Evolutionary conservation across 371 early-diverging fungal species (phyloP), one percentile per base, ranked within the genome.

Genomic region (Saksenaea oblongispora): DNA sequence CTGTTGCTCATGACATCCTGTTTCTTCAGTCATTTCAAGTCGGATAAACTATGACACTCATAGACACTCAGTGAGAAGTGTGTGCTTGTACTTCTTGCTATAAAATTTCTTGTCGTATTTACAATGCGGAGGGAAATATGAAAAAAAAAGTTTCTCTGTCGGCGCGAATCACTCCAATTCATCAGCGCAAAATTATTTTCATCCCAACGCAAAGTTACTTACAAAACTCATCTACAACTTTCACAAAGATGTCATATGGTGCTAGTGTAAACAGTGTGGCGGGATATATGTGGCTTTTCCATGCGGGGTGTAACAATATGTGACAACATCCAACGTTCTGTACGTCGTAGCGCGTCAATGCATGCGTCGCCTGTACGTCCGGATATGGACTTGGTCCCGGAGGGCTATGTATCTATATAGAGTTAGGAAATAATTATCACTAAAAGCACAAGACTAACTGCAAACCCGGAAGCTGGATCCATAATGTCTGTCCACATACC

Each of bases 391-490:
- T 82, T 8, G 91, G 82, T 4, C 93, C 92, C 26, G 89, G 80
- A 17, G 78, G 71, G 18, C 85, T 76, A 64, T 73, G 80, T 18
- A 81, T 71, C 88, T 86, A 58, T 26, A 17, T n/a, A 31, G 13
- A 59, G 44, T 34, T 53, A 39, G 34, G 35, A 22, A 28, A n/a
- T 27, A 22, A 7, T 14, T 22, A 15, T 41, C 27, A 10, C 17
- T 26, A 61, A 37, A 39, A 60, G 41, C 0, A 62, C 54, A 18
- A 14, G 41, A 64, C 74, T 76, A 78, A 91, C 86, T 0, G 96
- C 93, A 76, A 86, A 91, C 1, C 97, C 97, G 8, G 94, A 93
- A 31, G 94, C 92, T n/a, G 97, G 96, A 71, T 96, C 96, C 36
- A 93, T 93, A 41, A 93, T 73, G 78, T 96, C 97, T 0, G 91